A percentile compares a stretch with the other conserved stretches of the same genome.
These are phyloP conservation scores for Saposhnikovia divaricata DNA, from an alignment of 129 eudicot genomes.

Conservation along the genomic window DNA sequence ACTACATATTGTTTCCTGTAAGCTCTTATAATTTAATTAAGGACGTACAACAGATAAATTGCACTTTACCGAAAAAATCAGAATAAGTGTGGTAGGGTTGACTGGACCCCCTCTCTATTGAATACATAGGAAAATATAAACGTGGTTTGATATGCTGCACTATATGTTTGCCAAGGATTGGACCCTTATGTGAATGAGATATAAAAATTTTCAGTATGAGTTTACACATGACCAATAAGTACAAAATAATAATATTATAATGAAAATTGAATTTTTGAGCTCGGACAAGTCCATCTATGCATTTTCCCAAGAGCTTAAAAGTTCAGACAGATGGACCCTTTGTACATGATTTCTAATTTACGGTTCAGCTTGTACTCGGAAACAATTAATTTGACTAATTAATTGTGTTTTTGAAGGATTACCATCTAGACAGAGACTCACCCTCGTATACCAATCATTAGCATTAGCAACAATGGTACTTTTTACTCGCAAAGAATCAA, in stretches of 20 bases:
- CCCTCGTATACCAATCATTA: slow-evolving; percentile 45
- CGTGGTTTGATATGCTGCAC: too few species aligned
- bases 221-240: too few species aligned
- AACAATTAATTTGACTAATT: neutral
- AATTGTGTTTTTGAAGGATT: slow-evolving; percentile 14
- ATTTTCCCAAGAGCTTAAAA: neutral
- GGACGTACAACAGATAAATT: too few species aligned
- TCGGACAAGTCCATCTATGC: neutral
- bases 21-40: neutral
- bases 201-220: too few species aligned
- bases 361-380: neutral
- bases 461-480: slow-evolving; percentile 40
- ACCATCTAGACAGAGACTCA: slow-evolving; percentile 43
- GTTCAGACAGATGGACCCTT: neutral
- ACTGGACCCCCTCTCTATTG: too few species aligned
- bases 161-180: too few species aligned
- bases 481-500: slow-evolving; percentile 41
- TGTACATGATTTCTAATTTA: neutral
- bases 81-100: too few species aligned
- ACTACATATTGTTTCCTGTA: slow-evolving; percentile 45
- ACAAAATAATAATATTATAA: neutral
- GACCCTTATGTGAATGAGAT: too few species aligned
- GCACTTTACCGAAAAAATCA: too few species aligned
- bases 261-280: neutral
- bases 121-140: too few species aligned